Base-by-base conservation (phyloP, 2,329 filamentous ascomycete species). In the Trichoderma simmonsii region DNA sequence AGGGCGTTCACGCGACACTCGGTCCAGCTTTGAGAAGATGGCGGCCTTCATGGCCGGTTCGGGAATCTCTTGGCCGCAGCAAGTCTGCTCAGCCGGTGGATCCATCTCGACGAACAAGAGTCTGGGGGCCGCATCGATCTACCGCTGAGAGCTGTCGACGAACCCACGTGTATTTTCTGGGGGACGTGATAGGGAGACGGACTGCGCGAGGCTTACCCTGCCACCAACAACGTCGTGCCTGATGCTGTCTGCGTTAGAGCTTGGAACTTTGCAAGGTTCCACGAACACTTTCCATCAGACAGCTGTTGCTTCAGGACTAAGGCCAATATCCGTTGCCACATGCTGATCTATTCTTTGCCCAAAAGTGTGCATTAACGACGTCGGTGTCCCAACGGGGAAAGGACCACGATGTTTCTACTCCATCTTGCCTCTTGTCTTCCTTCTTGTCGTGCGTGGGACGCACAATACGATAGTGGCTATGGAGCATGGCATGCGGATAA, bases 341-440 rank as follows among this genome's bases (percentile, higher is more conserved):
- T 7, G 30, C 39, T 26, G 32, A 32, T 32, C 11, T 9, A 54
- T 39, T 63, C 66, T 48, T 32, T 70, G 34, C 7, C 34, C n/a
- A 48, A 59, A 48, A 28, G 69, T 48, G 26, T 21, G 11, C 18
- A 63, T 70, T 32, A 14, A 28, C 43, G 12, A 39, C 24, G 43
- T 72, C 70, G 70, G 65, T 69, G 70, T 62, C 65, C 43, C 32
- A 69, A 68, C 21, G 24, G 70, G 70, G 57, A 65, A 71, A 66
- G 56, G 62, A 43, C 18, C 2, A 39, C n/a, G 21, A 54, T 14
- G 34, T 30, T n/a, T n/a, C 6, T 26, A n/a, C 56, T 61, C 65
- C 65, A 30, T 39, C 15, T 32, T 32, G 34, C 36, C 57, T 34
- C 30, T 60, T 32, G 18, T 21, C 26, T 43, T 68, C 54, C 4